phyloP scores from a whole-genome alignment of 345 rosid genomes.

The Eucalyptus regnans region DNA sequence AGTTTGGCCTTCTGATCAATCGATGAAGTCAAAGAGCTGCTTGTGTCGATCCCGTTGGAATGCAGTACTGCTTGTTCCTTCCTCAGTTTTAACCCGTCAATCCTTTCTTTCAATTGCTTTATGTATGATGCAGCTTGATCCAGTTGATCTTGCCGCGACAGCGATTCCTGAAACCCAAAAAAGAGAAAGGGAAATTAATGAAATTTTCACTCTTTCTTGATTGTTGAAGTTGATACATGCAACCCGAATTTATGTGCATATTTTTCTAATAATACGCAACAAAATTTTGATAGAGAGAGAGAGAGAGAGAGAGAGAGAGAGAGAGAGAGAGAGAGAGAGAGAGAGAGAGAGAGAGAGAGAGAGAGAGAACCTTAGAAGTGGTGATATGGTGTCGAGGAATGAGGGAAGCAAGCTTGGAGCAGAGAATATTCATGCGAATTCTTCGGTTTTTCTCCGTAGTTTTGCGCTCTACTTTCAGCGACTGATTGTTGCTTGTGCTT shows the following conservation, averaged over 20 bases:
- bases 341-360: not conserved
- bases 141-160: slow-evolving; percentile 26
- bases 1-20: not conserved
- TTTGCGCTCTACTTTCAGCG: slow-evolving; percentile 23
- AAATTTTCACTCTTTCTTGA: too few species aligned
- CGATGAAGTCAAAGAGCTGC: not conserved
- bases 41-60: not conserved
- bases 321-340: not conserved
- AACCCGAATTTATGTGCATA: not conserved
- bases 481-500: not conserved
- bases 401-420: slow-evolving; percentile 29
- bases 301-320: not conserved
- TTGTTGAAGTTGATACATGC: not conserved
- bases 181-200: not conserved
- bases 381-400: slow-evolving; percentile 11
- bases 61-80: slow-evolving; percentile 13
- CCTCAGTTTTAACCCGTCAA: slow-evolving; percentile 16
- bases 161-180: slow-evolving; percentile 4
- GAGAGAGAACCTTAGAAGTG: slow-evolving; percentile 13
- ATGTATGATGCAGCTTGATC: slow-evolving; percentile 38
- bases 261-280: not conserved
- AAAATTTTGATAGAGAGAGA: not conserved
- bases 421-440: slow-evolving; percentile 31
- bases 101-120: slow-evolving; percentile 15
- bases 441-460: slow-evolving; percentile 40